Evolutionary conservation across 306 rosid species (phyloP).

Genomic region (Hippophae gyantsensis): DNA sequence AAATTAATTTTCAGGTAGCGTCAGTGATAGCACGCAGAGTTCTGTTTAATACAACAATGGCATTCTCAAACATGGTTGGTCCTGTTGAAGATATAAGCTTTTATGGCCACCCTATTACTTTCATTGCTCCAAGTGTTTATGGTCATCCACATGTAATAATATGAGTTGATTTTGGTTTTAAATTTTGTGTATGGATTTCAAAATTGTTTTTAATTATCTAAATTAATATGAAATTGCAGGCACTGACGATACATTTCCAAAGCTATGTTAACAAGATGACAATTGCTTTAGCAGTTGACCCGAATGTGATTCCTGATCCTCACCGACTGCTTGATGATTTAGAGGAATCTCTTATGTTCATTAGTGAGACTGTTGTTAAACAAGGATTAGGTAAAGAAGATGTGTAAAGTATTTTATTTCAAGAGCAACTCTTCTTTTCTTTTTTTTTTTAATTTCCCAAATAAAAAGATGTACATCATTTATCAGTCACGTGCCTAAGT

Average conservation of each 20-base stretch:
- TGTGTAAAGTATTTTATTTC: slow-evolving; percentile 1
- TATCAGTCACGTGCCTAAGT: no score
- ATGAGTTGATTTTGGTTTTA: not conserved
- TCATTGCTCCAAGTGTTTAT: slow-evolving; percentile 48
- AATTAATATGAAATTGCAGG: slow-evolving; percentile 24
- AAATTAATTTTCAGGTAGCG: slow-evolving; percentile 20
- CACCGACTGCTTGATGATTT: slow-evolving; percentile 39
- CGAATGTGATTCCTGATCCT: slow-evolving; percentile 45
- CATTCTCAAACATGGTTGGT: slow-evolving; percentile 49
- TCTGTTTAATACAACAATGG: slow-evolving; percentile 34
- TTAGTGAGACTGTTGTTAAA: slow-evolving; percentile 19
- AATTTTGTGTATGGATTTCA: not conserved
- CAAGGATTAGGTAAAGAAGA: slow-evolving; percentile 10
- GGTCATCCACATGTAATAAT: slow-evolving; percentile 69
- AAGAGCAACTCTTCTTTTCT: no score
- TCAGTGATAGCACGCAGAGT: slow-evolving; percentile 32
- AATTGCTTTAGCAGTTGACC: slow-evolving; percentile 41
- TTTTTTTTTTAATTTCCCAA: no score
- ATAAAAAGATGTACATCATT: no score
- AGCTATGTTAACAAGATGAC: slow-evolving; percentile 46
- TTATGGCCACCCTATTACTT: slow-evolving; percentile 44
- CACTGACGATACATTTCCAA: slow-evolving; percentile 50
- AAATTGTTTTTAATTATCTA: not conserved
- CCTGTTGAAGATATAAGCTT: slow-evolving; percentile 59
- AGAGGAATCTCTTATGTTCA: slow-evolving; percentile 45